Evolutionary conservation across 192 early-diverging fungal species (phyloP).

Genomic region (Mortierella claussenii): DNA sequence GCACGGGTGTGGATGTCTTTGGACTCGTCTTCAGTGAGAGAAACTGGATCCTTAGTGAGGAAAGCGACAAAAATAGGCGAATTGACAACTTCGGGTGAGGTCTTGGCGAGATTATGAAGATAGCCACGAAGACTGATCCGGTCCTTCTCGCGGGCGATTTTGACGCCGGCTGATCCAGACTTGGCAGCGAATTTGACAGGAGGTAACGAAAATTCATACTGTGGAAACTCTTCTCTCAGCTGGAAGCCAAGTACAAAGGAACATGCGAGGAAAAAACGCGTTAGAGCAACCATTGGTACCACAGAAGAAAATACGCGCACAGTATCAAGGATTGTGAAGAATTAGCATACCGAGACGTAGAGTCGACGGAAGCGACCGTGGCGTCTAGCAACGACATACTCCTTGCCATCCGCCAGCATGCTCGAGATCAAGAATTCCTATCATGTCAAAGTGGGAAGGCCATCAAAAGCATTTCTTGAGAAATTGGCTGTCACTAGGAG

Average conservation of each 20-base stretch:
- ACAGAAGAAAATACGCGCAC: too few relatives aligned
- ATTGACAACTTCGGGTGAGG: conserved; percentile 31
- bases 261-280: too few relatives aligned
- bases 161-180: conserved; percentile 18
- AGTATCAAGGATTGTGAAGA: too few relatives aligned
- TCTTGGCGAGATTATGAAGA: conserved; percentile 48
- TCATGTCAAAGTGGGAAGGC: too few relatives aligned
- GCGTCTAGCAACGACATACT: conserved; percentile 56
- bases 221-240: conserved; percentile 57
- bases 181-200: conserved; percentile 53
- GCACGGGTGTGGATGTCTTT: conserved; percentile 50
- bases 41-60: conserved; percentile 51
- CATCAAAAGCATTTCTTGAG: too few relatives aligned
- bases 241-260: conserved; percentile 17
- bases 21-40: conserved; percentile 47
- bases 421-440: conserved; percentile 60
- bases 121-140: conserved; percentile 58
- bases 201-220: conserved; percentile 55
- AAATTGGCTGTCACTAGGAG: too few relatives aligned
- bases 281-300: too few relatives aligned
- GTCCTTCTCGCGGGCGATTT: conserved; percentile 60
- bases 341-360: conserved; percentile 55
- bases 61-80: conserved; percentile 50
- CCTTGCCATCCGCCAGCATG: conserved; percentile 23
- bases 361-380: conserved; percentile 60